Evolutionary conservation across 2,329 filamentous ascomycete species (phyloP).

Genomic region (Scytalidium lignicola): DNA sequence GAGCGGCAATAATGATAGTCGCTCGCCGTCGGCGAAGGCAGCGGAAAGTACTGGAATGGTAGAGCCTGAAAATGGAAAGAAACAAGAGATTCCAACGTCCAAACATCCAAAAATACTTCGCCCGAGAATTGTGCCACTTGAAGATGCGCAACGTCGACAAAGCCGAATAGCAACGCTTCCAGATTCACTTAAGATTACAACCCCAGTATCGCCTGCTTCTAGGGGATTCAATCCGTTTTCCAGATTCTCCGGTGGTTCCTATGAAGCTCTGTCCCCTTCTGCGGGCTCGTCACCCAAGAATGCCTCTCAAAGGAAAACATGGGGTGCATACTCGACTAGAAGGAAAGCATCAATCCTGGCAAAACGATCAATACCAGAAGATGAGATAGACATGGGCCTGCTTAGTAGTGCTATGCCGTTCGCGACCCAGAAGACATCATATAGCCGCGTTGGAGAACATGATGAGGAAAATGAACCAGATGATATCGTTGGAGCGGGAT

Average conservation of each 20-base stretch:
- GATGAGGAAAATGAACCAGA: constrained; percentile 11
- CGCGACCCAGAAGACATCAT: constrained; percentile 11
- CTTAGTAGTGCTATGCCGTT: constrained; percentile 18
- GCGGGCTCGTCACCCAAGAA: constrained; percentile 8
- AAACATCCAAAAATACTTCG: not conserved
- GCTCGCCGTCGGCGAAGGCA: too few species aligned
- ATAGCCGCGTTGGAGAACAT: constrained; percentile 15
- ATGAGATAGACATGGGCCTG: constrained; percentile 24
- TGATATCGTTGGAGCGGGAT: constrained; percentile 6
- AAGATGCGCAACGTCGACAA: constrained; percentile 3
- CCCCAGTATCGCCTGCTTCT: constrained; percentile 12
- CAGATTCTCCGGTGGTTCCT: constrained; percentile 10
- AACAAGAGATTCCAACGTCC: constrained; percentile 6
- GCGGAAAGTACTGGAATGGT: constrained; percentile 6
- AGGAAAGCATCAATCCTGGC: constrained; percentile 15
- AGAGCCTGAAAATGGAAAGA: not conserved
- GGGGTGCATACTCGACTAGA: constrained; percentile 12
- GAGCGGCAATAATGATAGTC: too few species aligned
- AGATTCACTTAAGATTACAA: constrained; percentile 15
- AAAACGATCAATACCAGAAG: constrained; percentile 19
- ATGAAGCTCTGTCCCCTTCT: constrained; percentile 13
- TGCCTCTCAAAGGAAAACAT: constrained; percentile 7
- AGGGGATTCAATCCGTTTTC: constrained; percentile 16
- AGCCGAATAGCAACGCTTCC: constrained; percentile 11
- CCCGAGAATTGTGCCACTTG: not conserved